Base-by-base conservation (phyloP, 2,329 filamentous ascomycete species). In the Paecilomyces dactylethromorphus region DNA sequence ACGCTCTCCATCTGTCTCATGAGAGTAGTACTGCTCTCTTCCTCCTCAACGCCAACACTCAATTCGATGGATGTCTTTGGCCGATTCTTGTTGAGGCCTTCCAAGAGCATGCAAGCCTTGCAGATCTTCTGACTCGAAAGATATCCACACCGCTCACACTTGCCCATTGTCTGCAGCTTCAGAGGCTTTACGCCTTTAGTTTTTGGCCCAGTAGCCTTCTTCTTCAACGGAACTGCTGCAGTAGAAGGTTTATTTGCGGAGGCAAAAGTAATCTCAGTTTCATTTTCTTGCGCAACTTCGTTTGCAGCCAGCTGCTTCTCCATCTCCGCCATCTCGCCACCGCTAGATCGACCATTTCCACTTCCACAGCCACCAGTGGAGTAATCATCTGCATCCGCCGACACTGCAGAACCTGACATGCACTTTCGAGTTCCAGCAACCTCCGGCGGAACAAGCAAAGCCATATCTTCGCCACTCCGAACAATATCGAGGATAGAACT, bases 401-500 rank as follows among this genome's bases (percentile, higher is more conserved):
- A 71, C 52, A 50, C 71, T 64, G 62, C 68, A 6, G 66, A 60
- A 33, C 63, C 60, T 29, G 59, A 58, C 7, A 50, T 26, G 35
- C 62, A 62, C 55, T 63, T 68, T 6, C 63, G 56, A 15, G 58
- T 60, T 22, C 79, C 78, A 26, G 73, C 75, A 15, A 83, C 73
- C 58, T 83, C 81, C 13, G 80, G 80, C 0, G 89, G 89, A 0
- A 94, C 90, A n/a, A 97, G 79, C 59, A 85, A 86, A 10, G 92
- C 93, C 90, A 99, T 96, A 64, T 97, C 94, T 74, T 97, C 93
- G 39, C 94, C 94, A 69, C 92, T 97, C 59, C 89, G 84, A 29
- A 99, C 93, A 56, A 99, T 91, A 71, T 99, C 94, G 58, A 99
- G 72, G 56, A 99, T 97, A 3, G 93, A 92, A 68, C 92, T 97